Conservation (phyloP, 2,329 filamentous ascomycete genomes). For the Diplocarpon mali region DNA sequence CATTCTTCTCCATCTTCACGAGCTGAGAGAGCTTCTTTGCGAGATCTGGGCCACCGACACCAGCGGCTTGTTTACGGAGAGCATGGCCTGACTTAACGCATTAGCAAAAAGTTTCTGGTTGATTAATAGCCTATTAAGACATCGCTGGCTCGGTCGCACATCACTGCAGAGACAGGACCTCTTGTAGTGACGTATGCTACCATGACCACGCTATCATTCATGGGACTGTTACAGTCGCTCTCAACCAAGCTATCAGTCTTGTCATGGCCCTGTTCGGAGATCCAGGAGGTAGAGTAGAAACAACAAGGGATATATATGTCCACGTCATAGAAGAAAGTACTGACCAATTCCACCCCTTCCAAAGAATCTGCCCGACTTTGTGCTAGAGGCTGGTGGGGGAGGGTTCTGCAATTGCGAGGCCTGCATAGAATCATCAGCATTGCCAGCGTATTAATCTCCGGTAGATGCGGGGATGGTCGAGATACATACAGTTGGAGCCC, state of each 20-base stretch:
- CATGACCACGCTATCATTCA: neutral
- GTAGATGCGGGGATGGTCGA: neutral
- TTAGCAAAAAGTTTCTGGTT: slow-evolving; percentile 36
- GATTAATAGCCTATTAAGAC: slow-evolving; percentile 1
- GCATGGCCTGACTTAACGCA: slow-evolving; percentile 57
- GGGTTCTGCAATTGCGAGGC: slow-evolving; percentile 68
- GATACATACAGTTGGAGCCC: slow-evolving; percentile 78
- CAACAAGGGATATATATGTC: slow-evolving; percentile 25
- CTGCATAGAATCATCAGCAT: slow-evolving; percentile 13
- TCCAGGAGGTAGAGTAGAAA: neutral
- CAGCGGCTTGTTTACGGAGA: slow-evolving; percentile 64
- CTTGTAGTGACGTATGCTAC: neutral
- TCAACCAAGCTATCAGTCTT: neutral
- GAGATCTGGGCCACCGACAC: slow-evolving; percentile 69
- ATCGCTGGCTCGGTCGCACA: neutral
- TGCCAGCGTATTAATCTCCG: neutral
- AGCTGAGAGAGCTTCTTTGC: slow-evolving; percentile 96
- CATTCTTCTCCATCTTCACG: slow-evolving; percentile 99
- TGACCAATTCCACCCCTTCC: slow-evolving; percentile 74
- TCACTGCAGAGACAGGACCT: neutral
- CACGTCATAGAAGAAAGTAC: slow-evolving; percentile 25
- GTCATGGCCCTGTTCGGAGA: neutral
- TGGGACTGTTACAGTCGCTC: neutral
- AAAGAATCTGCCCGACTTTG: slow-evolving; percentile 84
- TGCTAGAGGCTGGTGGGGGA: slow-evolving; percentile 80